Base-by-base conservation (phyloP, 768 basidiomycete genomes). In the Cystofilobasidium capitatum region DNA sequence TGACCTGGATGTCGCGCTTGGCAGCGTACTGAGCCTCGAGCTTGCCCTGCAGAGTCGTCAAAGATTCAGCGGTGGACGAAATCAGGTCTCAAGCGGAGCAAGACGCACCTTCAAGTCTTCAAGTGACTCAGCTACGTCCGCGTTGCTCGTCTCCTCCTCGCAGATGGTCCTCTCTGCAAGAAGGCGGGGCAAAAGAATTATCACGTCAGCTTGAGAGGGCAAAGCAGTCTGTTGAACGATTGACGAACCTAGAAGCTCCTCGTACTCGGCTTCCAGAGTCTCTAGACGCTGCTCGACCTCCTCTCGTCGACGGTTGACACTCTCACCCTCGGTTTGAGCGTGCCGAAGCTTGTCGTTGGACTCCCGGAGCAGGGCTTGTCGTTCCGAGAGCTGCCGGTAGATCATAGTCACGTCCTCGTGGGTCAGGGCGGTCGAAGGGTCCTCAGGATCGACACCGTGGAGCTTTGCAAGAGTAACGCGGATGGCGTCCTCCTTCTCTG, bases 401-500 rank as follows among this genome's bases (percentile, higher is more conserved):
- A 97, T 83, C n/a, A 86, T 76, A 33, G 85, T 84, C 69, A 94
- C 77, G 73, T 96, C 90, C 33, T 90, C 89, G 17, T 84, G 75
- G 3, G 86, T 84, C 62, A 91, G 79, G 35, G 83, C 78, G 24
- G 82, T 82, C 64, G 82, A 79, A 0, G 78, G 76, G 62, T 82
- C 82, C 10, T 69, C 71, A 29, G 83, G 81, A 73, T 91, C 89
- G 72, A 91, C 84, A 71, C 81, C 83, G 73, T 94, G 91, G 72
- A 96, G 81, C 75, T 92, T 93, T 16, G 84, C 81, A 69, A 96
- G 81, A 62, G 91, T 83, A 58, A 86, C 83, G 69, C 92, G 86
- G 73, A 96, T 82, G 71, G 91, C 88, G 73, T 94, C 91, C 77
- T 94, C 91, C 80, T 91, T 92, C 81, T 94, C 91, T 64, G 91